These are phyloP conservation scores for Salvia hispanica DNA, from an alignment of 257 asterid species.

Conservation along the genomic window DNA sequence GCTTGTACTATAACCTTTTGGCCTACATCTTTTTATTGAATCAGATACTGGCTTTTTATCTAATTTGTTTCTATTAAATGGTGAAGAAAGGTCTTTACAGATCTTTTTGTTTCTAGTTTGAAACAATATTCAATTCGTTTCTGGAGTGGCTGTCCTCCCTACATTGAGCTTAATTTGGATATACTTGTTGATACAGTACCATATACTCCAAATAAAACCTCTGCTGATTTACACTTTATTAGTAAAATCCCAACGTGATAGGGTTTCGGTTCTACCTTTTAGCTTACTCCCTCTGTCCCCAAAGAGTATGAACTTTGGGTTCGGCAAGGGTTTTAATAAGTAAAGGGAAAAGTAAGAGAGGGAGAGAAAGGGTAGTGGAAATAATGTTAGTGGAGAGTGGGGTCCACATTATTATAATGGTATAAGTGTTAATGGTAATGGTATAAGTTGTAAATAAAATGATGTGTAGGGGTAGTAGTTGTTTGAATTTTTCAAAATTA, in stretches of 20 bases:
- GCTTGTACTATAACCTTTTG: background rate
- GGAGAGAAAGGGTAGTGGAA: too few relatives aligned
- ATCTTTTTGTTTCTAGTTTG: constrained; percentile 8
- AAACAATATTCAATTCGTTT: constrained; percentile 19
- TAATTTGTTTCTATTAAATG: constrained; percentile 3
- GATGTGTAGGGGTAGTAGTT: too few relatives aligned
- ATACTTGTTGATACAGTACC: background rate
- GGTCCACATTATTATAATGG: too few relatives aligned
- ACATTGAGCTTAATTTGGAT: constrained; percentile 14
- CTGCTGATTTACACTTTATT: background rate
- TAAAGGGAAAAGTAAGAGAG: too few relatives aligned
- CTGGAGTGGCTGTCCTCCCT: constrained; percentile 1
- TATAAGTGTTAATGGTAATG: too few relatives aligned
- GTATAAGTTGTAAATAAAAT: too few relatives aligned
- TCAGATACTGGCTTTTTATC: constrained; percentile 18
- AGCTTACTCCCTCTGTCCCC: too few relatives aligned
- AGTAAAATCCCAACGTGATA: constrained; percentile 1
- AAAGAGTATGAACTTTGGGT: too few relatives aligned
- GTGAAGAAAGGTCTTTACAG: background rate
- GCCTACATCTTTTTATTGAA: constrained; percentile 19
- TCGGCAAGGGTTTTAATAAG: too few relatives aligned
- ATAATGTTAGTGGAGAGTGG: too few relatives aligned
- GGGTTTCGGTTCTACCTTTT: constrained; percentile 1
- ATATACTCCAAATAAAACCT: background rate
- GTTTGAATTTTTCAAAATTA: too few relatives aligned